Conservation (phyloP, 2,329 filamentous ascomycete species). For the Microdochium bolleyi region DNA sequence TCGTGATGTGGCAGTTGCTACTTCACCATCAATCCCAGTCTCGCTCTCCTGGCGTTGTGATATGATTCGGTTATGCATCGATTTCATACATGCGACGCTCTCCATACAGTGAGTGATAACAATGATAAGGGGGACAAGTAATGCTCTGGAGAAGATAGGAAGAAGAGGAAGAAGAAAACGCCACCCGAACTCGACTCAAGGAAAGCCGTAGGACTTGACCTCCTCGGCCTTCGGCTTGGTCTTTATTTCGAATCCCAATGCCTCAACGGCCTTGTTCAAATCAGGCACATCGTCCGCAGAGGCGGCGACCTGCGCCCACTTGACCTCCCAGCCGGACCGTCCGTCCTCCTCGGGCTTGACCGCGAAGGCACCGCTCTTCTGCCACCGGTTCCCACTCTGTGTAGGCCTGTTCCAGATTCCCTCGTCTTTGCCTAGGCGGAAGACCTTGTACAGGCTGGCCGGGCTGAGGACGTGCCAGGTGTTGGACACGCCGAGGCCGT, state of each 20-base stretch:
- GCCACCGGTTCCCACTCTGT: conserved; percentile 61
- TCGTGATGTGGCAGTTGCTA: no score
- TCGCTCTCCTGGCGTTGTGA: no score
- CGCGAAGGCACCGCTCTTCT: conserved; percentile 58
- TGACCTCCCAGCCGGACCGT: conserved; percentile 24
- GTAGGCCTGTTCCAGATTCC: conserved; percentile 59
- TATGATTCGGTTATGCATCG: no score
- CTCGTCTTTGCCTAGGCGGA: conserved; percentile 50
- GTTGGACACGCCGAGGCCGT: conserved; percentile 55
- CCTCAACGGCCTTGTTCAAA: conserved; percentile 13
- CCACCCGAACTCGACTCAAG: not conserved
- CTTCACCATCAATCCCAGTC: no score
- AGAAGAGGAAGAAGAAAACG: not conserved
- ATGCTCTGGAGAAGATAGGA: not conserved
- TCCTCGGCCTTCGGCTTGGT: not conserved
- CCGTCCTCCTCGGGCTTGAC: conserved; percentile 37
- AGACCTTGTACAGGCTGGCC: conserved; percentile 45
- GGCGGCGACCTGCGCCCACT: conserved; percentile 38
- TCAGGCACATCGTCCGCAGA: conserved; percentile 46
- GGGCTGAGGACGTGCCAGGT: conserved; percentile 58
- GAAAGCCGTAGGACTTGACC: not conserved
- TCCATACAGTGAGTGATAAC: no score
- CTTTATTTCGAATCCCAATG: conserved; percentile 4
- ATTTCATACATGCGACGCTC: no score
- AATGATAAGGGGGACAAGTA: no score